Percentiles rank a stretch among this genome's conserved stretches.
Conservation (phyloP, 345 rosid species). For the Lepidium sativum region DNA sequence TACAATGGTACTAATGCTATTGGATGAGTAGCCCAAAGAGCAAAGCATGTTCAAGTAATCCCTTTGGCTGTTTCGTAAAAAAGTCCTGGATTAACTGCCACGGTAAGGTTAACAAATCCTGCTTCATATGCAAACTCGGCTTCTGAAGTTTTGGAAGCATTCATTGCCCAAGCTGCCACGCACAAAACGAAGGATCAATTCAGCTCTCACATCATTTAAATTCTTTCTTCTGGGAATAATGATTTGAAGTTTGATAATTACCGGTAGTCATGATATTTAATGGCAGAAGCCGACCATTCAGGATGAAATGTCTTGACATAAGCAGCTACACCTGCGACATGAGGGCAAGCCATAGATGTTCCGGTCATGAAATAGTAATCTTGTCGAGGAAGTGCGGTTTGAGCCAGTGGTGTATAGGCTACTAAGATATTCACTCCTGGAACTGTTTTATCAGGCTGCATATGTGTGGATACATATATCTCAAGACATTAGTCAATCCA, state of each 20-base stretch:
- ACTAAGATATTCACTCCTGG: conserved; percentile 39
- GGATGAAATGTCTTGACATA: conserved; percentile 33
- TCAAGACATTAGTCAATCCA: background rate
- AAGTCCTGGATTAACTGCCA: conserved; percentile 36
- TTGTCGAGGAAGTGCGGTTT: conserved; percentile 15
- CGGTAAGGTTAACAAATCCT: conserved; percentile 31
- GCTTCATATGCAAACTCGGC: conserved; percentile 42
- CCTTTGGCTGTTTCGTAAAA: conserved; percentile 28
- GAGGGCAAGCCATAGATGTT: conserved; percentile 72
- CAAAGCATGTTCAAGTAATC: conserved; percentile 41
- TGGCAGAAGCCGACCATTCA: conserved; percentile 42
- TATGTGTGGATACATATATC: background rate
- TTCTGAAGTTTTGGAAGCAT: conserved; percentile 16
- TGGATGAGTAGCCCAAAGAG: conserved; percentile 9
- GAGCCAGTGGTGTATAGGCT: conserved; percentile 21
- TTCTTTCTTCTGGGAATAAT: background rate
- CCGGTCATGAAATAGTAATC: conserved; percentile 37
- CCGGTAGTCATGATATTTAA: conserved; percentile 76
- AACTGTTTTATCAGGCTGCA: conserved; percentile 39
- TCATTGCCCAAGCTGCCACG: conserved; percentile 33
- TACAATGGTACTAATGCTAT: background rate
- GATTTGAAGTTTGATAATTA: background rate
- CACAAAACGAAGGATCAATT: background rate
- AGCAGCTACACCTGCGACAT: conserved; percentile 56
- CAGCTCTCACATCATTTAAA: background rate